Conservation (phyloP, 345 rosid genomes). For the Eutrema japonicum region DNA sequence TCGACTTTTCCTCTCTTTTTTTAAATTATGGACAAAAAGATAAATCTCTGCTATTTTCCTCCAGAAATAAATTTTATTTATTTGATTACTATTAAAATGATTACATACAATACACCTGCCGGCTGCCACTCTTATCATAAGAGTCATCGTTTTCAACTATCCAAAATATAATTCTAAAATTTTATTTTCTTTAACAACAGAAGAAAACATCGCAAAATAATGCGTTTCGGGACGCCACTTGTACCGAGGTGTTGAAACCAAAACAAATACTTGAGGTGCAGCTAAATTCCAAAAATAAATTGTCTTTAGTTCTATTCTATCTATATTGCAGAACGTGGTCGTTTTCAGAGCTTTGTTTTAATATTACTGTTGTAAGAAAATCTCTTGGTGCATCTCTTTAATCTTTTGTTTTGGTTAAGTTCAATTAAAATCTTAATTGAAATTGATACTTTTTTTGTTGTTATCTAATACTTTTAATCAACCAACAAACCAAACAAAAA, state of each 20-base stretch:
- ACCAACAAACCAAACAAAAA: neutral
- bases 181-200: neutral
- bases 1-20: neutral
- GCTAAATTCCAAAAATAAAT: slow-evolving; percentile 27
- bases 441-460: neutral
- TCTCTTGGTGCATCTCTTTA: neutral
- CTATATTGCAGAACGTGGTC: slow-evolving; percentile 13
- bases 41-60: neutral
- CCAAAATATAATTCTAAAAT: slow-evolving; percentile 4
- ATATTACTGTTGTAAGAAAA: neutral
- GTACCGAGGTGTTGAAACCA: slow-evolving; percentile 38
- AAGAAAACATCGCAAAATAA: slow-evolving; percentile 9
- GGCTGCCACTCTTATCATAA: slow-evolving; percentile 14
- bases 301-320: neutral
- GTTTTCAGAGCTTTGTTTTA: slow-evolving; percentile 8
- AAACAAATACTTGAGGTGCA: slow-evolving; percentile 28
- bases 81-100: neutral
- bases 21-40: neutral
- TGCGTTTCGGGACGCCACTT: slow-evolving; percentile 36
- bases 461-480: neutral
- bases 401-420: slow-evolving; percentile 12
- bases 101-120: slow-evolving; percentile 19
- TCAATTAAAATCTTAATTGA: neutral
- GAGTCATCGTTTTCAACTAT: slow-evolving; percentile 24
- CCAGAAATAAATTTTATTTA: neutral